These are phyloP conservation scores for Aspergillus udagawae DNA, from an alignment of 2,329 filamentous ascomycete species.

Conservation along the genomic window DNA sequence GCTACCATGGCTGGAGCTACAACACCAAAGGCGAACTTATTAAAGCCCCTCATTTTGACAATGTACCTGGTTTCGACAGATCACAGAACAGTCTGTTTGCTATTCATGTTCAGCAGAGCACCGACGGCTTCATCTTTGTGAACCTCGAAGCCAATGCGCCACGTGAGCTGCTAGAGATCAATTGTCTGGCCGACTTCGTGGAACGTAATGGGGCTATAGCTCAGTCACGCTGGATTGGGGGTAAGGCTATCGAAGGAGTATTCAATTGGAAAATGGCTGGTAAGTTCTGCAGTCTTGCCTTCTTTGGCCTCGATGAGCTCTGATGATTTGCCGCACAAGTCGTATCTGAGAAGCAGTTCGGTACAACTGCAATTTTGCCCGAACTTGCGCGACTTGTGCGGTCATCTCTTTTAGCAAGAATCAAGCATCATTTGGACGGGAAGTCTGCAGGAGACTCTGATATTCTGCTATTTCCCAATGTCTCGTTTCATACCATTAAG, in stretches of 20 bases:
- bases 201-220: constrained; percentile 4
- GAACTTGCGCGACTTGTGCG: neutral
- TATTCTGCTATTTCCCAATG: constrained; percentile 19
- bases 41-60: constrained; percentile 58
- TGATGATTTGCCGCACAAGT: neutral
- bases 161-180: neutral
- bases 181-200: constrained; percentile 12
- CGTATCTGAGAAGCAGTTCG: constrained; percentile 5
- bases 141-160: constrained; percentile 19
- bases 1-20: constrained; percentile 63
- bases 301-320: no score
- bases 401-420: neutral
- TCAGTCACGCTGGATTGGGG: constrained; percentile 22
- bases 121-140: constrained; percentile 24
- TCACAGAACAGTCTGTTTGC: constrained; percentile 52
- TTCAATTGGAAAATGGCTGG: constrained; percentile 35
- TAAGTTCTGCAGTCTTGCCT: constrained; percentile 10
- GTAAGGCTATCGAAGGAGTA: constrained; percentile 21
- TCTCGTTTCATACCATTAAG: constrained; percentile 19
- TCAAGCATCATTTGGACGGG: neutral
- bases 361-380: neutral
- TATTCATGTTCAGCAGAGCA: constrained; percentile 22
- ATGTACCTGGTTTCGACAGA: constrained; percentile 54
- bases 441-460: neutral
- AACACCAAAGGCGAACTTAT: constrained; percentile 54